These are phyloP conservation scores for Rosa persica DNA, from an alignment of 306 rosid genomes.

Conservation along the genomic window DNA sequence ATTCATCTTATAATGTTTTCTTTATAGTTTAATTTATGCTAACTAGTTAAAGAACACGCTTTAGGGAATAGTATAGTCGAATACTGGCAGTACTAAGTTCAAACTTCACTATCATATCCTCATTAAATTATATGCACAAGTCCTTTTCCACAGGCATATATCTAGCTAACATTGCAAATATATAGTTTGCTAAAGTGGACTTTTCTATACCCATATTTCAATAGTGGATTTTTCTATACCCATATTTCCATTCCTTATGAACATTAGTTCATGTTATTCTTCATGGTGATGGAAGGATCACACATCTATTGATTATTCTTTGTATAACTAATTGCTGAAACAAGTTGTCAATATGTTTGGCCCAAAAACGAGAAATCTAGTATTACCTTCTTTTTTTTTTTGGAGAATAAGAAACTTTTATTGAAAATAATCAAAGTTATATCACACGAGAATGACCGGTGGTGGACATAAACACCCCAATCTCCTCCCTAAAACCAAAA, in stretches of 20 bases:
- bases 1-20: neutral
- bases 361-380: neutral
- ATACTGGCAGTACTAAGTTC: neutral
- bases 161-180: neutral
- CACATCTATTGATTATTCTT: neutral
- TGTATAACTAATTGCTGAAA: neutral
- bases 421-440: no score
- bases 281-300: slow-evolving; percentile 1
- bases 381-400: no score
- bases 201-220: neutral
- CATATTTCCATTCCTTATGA: neutral
- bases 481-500: no score
- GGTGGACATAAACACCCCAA: no score
- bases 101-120: neutral
- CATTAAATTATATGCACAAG: neutral
- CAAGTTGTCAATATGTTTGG: neutral
- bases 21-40: neutral
- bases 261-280: neutral
- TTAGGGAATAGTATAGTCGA: neutral
- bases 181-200: neutral
- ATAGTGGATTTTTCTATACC: neutral
- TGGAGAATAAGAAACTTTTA: no score
- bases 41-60: neutral
- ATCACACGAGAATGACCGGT: no score
- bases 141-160: neutral